These are phyloP conservation scores for Didymella lethalis DNA, from an alignment of 2,329 filamentous ascomycete species.

Conservation along the genomic window DNA sequence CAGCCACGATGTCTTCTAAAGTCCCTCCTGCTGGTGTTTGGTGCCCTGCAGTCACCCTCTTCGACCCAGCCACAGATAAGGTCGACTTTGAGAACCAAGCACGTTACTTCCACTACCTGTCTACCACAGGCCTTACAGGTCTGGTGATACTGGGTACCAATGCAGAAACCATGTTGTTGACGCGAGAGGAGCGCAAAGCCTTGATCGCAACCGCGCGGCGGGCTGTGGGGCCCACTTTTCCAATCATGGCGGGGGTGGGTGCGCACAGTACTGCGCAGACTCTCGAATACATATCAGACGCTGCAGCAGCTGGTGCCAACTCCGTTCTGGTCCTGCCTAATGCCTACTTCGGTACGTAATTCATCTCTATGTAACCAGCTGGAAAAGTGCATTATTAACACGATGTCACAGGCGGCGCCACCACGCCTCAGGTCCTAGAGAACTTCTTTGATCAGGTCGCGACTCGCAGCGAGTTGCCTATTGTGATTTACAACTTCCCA, in stretches of 20 bases:
- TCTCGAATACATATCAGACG: constrained; percentile 51
- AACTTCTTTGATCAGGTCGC: neutral
- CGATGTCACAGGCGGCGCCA: neutral
- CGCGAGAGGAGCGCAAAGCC: constrained; percentile 49
- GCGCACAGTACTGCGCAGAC: constrained; percentile 53
- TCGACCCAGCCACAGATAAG: constrained; percentile 48
- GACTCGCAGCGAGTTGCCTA: neutral
- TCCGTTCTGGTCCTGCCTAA: constrained; percentile 45
- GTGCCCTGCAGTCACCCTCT: constrained; percentile 54
- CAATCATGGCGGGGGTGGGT: constrained; percentile 53
- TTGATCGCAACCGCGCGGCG: constrained; percentile 50
- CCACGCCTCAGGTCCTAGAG: neutral
- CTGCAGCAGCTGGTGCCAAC: constrained; percentile 49
- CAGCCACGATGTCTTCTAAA: constrained; percentile 19
- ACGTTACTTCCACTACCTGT: constrained; percentile 53
- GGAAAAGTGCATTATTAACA: neutral
- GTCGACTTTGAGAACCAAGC: constrained; percentile 51
- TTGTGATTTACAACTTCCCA: constrained; percentile 72
- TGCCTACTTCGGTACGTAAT: constrained; percentile 45
- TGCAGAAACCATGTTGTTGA: constrained; percentile 55
- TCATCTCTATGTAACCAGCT: constrained; percentile 43
- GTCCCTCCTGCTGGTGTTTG: constrained; percentile 33
- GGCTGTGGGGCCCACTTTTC: constrained; percentile 49
- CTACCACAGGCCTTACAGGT: constrained; percentile 51
- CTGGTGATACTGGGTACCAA: constrained; percentile 54